Evolutionary conservation across 164 flowering plant species (phyloP), one percentile per base, ranked within the genome.

Genomic region (Magnolia kwangsiensis): DNA sequence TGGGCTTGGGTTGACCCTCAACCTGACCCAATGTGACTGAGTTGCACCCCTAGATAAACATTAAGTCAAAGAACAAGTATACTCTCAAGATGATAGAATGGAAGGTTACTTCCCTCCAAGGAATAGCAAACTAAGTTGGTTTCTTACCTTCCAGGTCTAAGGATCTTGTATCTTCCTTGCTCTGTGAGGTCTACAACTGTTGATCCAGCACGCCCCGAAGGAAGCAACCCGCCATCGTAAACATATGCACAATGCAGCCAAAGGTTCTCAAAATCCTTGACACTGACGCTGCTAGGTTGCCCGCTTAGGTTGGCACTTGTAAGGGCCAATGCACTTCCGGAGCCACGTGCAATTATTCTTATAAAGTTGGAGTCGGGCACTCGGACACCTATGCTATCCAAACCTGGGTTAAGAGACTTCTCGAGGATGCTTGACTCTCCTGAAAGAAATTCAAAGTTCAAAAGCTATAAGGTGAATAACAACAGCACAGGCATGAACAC

Each of bases 261-360:
- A 16, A 96, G 89, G 74, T 83, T 80, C 81, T 90, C 91, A 80
- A 96, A 96, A 80, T 96, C 97, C 37, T 88, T 82, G 75, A 91
- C 85, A 82, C 86, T 81, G 19, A 94, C 87, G 72, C 98, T 94
- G 75, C 98, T 94, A 45, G 92, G 92, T 69, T 90, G 87, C 69
- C 98, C 99, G 76, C 92, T 92, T 50, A 90, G 80, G 81, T 96
- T 94, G 75, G 97, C 98, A 80, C 98, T 93, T 10, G 98, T 94
- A 67, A 96, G 96, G 70, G 99, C 97, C 76, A 94, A 72, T 8
- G 98, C 98, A 81, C 89, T 93, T 78, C 88, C 85, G 58, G 88
- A 87, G 77, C 94, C 94, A 75, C 90, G 89, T 51, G 95, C 85
- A 79, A 96, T 81, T 50, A 51, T 78, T 81, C 96, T 88, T 23